Conservation (phyloP, 1,284 basidiomycete genomes). For the Cryptococcus deneoformans region DNA sequence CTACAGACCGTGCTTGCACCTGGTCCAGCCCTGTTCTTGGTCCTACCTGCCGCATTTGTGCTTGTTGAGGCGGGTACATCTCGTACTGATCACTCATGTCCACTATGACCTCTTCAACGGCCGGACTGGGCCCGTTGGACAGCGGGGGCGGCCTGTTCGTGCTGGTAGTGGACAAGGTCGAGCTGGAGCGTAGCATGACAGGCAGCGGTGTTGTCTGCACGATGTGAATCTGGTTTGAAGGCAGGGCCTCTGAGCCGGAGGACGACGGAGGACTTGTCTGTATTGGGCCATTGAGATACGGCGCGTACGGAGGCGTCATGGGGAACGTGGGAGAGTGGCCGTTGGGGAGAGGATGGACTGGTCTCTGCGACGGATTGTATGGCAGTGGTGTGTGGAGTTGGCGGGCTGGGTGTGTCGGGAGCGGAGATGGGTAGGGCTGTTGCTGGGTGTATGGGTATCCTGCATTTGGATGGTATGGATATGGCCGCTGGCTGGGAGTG, state of each 20-base stretch:
- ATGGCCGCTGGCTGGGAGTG: background rate
- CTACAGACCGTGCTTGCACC: too few species aligned
- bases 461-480: background rate
- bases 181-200: constrained; percentile 6
- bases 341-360: background rate
- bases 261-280: background rate
- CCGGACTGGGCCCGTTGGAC: constrained; percentile 12
- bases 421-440: background rate
- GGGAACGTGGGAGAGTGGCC: background rate
- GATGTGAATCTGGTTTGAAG: constrained; percentile 13
- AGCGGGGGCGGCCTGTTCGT: constrained; percentile 5
- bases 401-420: background rate
- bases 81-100: constrained; percentile 3
- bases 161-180: constrained; percentile 7
- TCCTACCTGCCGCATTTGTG: background rate
- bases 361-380: background rate
- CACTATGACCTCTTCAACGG: constrained; percentile 4
- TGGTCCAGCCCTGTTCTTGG: too few species aligned
- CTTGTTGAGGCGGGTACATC: background rate
- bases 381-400: background rate
- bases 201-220: constrained; percentile 6
- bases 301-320: background rate
- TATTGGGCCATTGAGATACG: background rate
- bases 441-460: background rate
- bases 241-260: background rate